Base-by-base conservation (phyloP, 371 early-diverging fungal species). In the Circinella minor region DNA sequence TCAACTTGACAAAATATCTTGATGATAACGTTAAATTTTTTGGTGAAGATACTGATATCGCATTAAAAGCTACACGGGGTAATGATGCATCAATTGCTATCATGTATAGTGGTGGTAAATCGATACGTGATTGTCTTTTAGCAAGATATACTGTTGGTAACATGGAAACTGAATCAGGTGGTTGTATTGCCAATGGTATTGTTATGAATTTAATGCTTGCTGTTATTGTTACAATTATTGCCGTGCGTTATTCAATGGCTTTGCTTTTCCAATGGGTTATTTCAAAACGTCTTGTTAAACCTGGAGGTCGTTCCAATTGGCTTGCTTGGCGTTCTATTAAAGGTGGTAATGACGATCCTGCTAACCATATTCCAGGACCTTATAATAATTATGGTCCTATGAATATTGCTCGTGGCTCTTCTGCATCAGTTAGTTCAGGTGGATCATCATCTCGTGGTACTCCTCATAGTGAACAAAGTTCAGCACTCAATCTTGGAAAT, bases 251-350 rank as follows among this genome's bases (percentile, higher is more conserved):
- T 69, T 72, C 86, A 0, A 83, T 91, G 72, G 91, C 91, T 0
- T 70, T 87, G 1, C 61, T 85, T 10, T 92, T 91, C 77, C 87
- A 87, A 62, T 88, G 90, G 90, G 72, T 86, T 61, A 80, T 86
- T 55, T 61, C 80, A 3, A 72, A 80, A 55, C 69, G 77, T 61
- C 68, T 86, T 38, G 85, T 77, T 20, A 83, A 81, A 39, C 84
- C 84, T 0, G 84, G 84, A 20, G 84, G 84, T 1, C 72, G 84
- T 38, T 83, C 84, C 38, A 79, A 79, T 43, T 83, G 81, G 78
- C 71, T 83, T 4, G 81, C 84, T 11, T 85, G 83, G 83, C 80
- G 85, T 67, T 85, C 85, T 0, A 77, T 81, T 38, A 80, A 77
- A 36, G 83, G 83, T 51, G 83, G 83, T 47, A 83, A 83, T 55